Conservation (phyloP, 139 green algal species). For the Asterochloris sp. region DNA sequence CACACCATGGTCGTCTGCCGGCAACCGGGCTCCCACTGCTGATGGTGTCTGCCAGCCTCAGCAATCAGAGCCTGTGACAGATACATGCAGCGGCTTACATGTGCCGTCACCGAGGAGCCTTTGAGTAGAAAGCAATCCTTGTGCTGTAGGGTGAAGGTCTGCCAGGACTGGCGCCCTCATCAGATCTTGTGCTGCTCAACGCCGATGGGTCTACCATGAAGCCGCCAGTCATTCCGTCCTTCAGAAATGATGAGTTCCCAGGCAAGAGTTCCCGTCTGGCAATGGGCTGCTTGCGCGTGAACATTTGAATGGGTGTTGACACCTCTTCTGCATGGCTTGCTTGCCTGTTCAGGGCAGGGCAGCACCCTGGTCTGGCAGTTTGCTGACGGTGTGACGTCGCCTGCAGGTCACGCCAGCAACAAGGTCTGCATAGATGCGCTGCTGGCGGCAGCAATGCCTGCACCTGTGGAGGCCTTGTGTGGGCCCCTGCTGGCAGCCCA, state of each 20-base stretch:
- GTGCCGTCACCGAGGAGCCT: too few species aligned
- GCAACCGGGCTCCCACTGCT: too few species aligned
- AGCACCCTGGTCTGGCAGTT: too few species aligned
- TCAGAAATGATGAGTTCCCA: conserved; percentile 14
- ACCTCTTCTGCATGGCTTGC: too few species aligned
- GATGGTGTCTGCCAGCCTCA: too few species aligned
- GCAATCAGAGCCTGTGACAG: too few species aligned
- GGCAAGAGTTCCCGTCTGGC: neutral
- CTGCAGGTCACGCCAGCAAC: conserved; percentile 5
- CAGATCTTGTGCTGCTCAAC: neutral
- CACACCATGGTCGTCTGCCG: too few species aligned
- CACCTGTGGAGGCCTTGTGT: conserved; percentile 5
- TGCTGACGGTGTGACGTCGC: neutral
- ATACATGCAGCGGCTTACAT: too few species aligned
- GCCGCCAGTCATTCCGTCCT: neutral
- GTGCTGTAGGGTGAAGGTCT: conserved; percentile 2
- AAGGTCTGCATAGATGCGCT: conserved; percentile 4
- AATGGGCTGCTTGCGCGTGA: too few species aligned
- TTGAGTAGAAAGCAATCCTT: too few species aligned
- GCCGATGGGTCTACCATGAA: neutral
- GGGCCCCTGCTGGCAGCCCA: neutral
- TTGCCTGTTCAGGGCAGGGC: too few species aligned
- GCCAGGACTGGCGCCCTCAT: neutral
- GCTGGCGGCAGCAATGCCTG: neutral
- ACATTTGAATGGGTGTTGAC: too few species aligned